These are phyloP conservation scores for Crithidia acanthocephali DNA, from an alignment of 208 protist genomes.

Conservation along the genomic window DNA sequence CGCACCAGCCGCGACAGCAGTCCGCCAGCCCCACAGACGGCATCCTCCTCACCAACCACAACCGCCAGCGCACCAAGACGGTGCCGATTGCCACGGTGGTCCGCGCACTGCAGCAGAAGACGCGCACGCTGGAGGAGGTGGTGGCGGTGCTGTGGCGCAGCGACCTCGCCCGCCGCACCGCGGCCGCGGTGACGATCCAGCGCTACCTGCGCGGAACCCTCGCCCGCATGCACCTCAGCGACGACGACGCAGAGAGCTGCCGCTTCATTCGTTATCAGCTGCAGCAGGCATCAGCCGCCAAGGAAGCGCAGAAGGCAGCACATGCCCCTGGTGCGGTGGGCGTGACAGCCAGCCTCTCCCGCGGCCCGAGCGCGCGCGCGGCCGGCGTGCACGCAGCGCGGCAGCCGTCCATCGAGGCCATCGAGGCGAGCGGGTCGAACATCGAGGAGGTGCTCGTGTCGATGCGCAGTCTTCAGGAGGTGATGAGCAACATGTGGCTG, in stretches of 20 bases:
- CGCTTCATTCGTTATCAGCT: slow-evolving; percentile 55
- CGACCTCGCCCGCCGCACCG: slow-evolving; percentile 56
- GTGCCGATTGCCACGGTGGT: slow-evolving; percentile 42
- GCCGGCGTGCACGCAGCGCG: slow-evolving; percentile 5
- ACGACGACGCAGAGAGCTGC: slow-evolving; percentile 34
- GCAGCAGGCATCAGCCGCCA: slow-evolving; percentile 2
- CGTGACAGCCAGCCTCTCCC: not conserved
- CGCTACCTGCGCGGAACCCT: slow-evolving; percentile 56
- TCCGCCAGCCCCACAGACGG: not conserved
- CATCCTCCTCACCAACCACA: slow-evolving; percentile 15
- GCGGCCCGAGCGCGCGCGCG: not conserved
- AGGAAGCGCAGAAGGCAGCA: slow-evolving; percentile 1
- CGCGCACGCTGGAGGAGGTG: slow-evolving; percentile 60
- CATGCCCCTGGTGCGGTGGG: not conserved
- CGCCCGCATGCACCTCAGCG: slow-evolving; percentile 46
- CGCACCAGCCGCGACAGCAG: not conserved
- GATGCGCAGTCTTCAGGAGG: slow-evolving; percentile 57
- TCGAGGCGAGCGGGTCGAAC: slow-evolving; percentile 26
- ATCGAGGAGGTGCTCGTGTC: slow-evolving; percentile 54
- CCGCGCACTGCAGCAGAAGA: slow-evolving; percentile 76
- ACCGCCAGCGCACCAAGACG: slow-evolving; percentile 13
- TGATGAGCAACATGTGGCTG: slow-evolving; percentile 66
- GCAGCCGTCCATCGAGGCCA: slow-evolving; percentile 20
- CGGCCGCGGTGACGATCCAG: slow-evolving; percentile 70
- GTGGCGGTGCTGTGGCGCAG: slow-evolving; percentile 74